These are phyloP conservation scores for Xylariaceae sp. DNA, from an alignment of 2,329 filamentous ascomycete genomes.

Conservation along the genomic window DNA sequence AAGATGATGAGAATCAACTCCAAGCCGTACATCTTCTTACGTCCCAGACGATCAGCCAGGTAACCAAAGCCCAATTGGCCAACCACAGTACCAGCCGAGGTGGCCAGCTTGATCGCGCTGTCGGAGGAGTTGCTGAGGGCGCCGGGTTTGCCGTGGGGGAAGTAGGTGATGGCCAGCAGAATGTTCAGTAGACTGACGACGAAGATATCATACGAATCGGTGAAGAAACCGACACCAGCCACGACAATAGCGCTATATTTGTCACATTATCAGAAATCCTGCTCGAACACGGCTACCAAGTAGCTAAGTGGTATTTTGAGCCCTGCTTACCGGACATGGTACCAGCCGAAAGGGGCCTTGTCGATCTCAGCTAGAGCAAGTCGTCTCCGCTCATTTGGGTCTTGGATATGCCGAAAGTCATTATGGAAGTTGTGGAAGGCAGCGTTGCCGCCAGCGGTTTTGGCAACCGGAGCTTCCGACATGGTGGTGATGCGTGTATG, in stretches of 20 bases:
- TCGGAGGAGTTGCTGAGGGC: slow-evolving; percentile 64
- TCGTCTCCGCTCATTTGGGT: slow-evolving; percentile 74
- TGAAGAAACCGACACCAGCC: slow-evolving; percentile 84
- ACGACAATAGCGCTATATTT: slow-evolving; percentile 62
- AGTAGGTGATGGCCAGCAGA: slow-evolving; percentile 79
- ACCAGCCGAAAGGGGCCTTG: slow-evolving; percentile 79
- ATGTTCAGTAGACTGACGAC: slow-evolving; percentile 67
- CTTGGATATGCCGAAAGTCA: slow-evolving; percentile 60
- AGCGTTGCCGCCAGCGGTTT: slow-evolving; percentile 62
- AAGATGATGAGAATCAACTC: slow-evolving; percentile 79
- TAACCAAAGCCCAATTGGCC: slow-evolving; percentile 78
- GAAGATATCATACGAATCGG: slow-evolving; percentile 82
- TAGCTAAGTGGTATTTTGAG: neutral
- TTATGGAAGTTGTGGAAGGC: slow-evolving; percentile 78
- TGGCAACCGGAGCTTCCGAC: slow-evolving; percentile 27
- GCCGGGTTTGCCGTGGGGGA: slow-evolving; percentile 46
- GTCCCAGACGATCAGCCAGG: slow-evolving; percentile 72
- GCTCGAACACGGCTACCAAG: too few relatives aligned
- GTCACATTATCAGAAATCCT: too few relatives aligned
- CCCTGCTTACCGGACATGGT: slow-evolving; percentile 56
- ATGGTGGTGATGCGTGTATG: slow-evolving; percentile 9
- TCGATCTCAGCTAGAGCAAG: slow-evolving; percentile 79
- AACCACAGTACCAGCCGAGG: slow-evolving; percentile 76
- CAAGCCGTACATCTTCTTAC: slow-evolving; percentile 69
- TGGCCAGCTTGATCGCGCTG: slow-evolving; percentile 81